Base-by-base conservation (phyloP, 2,329 filamentous ascomycete genomes). In the Lachnellula arida region DNA sequence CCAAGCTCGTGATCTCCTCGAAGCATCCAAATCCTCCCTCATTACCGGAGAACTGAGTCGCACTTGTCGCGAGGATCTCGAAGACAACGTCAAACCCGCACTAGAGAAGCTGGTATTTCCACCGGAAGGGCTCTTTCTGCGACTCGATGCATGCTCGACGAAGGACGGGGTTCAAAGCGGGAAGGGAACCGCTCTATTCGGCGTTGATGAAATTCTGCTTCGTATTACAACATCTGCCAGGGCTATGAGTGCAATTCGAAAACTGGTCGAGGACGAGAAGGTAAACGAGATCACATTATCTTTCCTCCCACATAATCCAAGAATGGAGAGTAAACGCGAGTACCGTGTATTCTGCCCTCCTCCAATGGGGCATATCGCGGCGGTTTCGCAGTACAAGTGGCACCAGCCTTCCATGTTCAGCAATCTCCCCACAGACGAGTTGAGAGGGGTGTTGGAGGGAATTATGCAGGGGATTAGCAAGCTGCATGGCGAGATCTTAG, bases 361-460 rank as follows among this genome's bases (percentile, higher is more conserved):
- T 2, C 35, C 35, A 37, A 22, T 22, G 22, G 35, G 35, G 5
- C 9, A 11, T 4, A 37, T 37, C 4, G 9, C 35, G 15, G 35
- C 35, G 4, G 35, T 37, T 15, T 37, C 11, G 11, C 35, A 37
- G 35, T 37, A 37, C 35, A 37, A 37, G 35, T 37, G 35, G 35
- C 35, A 37, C 5, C 35, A 37, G 15, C 35, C 35, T 11, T 37
- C 35, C 9, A 37, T 5, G 35, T 37, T 85, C 82, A 72, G 81
- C 80, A 63, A 81, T 82, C 71, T 84, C 78, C 81, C 84, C 62
- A 19, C 49, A 54, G 11, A 19, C 44, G 54, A 37, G 35, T 15
- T 8, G 54, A 15, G 15, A 15, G 2, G 9, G 15, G 35, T 15
- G 9, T 15, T 37, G 35, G 11, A 37, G 35, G 2, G 35, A 2